phyloP scores from a whole-genome alignment of 148 eudicot genomes.

The Polygonum aviculare region DNA sequence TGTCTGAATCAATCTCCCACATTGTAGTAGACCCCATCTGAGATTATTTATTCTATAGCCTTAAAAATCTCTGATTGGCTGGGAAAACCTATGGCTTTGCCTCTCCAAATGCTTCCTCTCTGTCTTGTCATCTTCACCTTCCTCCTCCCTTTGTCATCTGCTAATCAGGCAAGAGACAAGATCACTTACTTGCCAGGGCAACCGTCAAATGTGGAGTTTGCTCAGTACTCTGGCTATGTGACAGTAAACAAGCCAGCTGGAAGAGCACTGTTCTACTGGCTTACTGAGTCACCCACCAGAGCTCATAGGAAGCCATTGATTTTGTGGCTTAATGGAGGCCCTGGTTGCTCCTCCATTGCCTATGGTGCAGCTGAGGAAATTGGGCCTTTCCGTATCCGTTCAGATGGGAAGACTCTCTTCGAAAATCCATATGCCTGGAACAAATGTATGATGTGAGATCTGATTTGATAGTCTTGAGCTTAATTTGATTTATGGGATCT shows the following conservation, averaged over 20 bases:
- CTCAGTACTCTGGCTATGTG: constrained; percentile 78
- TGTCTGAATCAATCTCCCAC: not conserved
- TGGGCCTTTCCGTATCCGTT: constrained; percentile 67
- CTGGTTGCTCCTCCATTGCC: constrained; percentile 92
- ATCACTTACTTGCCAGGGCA: constrained; percentile 76
- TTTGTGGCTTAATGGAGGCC: constrained; percentile 95
- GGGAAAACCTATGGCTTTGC: constrained; percentile 1
- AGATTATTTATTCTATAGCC: not conserved
- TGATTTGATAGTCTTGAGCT: constrained; percentile 1
- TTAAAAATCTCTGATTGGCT: not conserved
- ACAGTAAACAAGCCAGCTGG: constrained; percentile 65
- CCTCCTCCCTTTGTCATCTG: constrained; percentile 26
- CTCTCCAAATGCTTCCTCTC: not conserved
- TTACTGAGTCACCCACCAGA: constrained; percentile 49
- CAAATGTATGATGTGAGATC: constrained; percentile 42
- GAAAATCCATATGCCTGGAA: constrained; percentile 80
- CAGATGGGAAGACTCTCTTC: constrained; percentile 62
- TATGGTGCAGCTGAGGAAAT: constrained; percentile 95
- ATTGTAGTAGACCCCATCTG: constrained; percentile 2
- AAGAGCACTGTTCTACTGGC: constrained; percentile 86
- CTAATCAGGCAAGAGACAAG: constrained; percentile 52
- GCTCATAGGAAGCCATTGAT: constrained; percentile 61
- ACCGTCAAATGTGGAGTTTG: constrained; percentile 55
- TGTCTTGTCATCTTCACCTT: constrained; percentile 15
- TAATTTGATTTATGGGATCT: not conserved